Base-by-base conservation (phyloP, 768 basidiomycete species). In the Mycena epipterygia region DNA sequence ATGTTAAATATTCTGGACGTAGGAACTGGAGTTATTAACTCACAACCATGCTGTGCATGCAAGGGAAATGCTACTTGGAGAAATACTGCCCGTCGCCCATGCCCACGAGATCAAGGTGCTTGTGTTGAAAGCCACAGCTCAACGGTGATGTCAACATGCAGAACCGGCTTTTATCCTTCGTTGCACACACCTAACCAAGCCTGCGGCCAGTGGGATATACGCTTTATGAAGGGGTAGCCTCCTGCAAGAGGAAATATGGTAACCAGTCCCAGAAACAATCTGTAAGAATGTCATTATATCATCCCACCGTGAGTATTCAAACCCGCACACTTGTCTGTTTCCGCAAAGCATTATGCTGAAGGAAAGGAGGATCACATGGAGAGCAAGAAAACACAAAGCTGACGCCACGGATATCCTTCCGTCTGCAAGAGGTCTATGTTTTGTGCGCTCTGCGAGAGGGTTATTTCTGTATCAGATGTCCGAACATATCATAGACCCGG, bases 221-320 rank as follows among this genome's bases (percentile, higher is more conserved):
- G 63, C 57, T 79, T 79, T 70, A 78, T 79, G 49, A 79, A 65
- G 1, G 78, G 78, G 46, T 79, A 79, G 16, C 78, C 32, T 3
- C 64, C 68, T 27, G 65, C 58, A 1, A 75, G 42, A 41, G 62
- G 57, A n/a, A 75, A 66, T 30, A 73, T 46, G 25, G 67, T 41
- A 1, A 68, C 23, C 5, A 73, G 9, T 9, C 67, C 70, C 29
- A 25, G 27, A 23, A 4, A 57, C 6, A 12, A 30, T 60, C 37
- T 23, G 21, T 7, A 46, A n/a, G n/a, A n/a, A 46, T 23, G 7
- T 46, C n/a, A 46, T 8, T 19, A 23, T 46, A 23, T 9, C 3
- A 7, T 8, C 8, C 44, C 13, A n/a, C 5, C n/a, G n/a, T 16
- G 44, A 7, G 5, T 2, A 46, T 2, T 7, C n/a, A 23, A 23